These are phyloP conservation scores for Rubia peregrina DNA, from an alignment of 305 asterid genomes.

Conservation along the genomic window DNA sequence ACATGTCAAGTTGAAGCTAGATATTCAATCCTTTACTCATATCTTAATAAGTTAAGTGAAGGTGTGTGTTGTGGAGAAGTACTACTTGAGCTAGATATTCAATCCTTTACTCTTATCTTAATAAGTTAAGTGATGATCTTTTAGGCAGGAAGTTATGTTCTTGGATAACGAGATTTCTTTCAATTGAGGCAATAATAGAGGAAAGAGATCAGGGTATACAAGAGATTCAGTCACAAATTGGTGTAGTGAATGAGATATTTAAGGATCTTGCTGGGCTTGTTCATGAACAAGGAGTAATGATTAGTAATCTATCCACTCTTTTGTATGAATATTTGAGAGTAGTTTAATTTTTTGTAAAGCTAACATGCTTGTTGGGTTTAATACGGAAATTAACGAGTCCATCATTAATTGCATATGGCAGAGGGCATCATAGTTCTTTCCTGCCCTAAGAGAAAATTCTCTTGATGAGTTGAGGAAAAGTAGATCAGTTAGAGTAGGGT, in stretches of 20 bases:
- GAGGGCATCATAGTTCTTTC: conserved; percentile 76
- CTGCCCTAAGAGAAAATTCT: conserved; percentile 44
- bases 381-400: conserved; percentile 58
- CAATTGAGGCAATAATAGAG: conserved; percentile 80
- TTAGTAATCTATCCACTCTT: conserved; percentile 39
- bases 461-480: conserved; percentile 44
- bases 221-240: conserved; percentile 86
- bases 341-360: neutral
- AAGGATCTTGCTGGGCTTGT: conserved; percentile 83
- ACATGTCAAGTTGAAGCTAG: neutral
- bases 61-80: conserved; percentile 30
- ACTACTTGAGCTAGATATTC: neutral
- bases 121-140: conserved; percentile 18
- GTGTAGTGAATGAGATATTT: conserved; percentile 92
- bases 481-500: conserved; percentile 82
- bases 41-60: too few species aligned
- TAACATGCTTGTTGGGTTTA: conserved; percentile 37
- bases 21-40: too few species aligned
- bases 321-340: conserved; percentile 11
- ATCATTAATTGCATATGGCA: conserved; percentile 68
- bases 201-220: conserved; percentile 96
- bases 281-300: conserved; percentile 87
- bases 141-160: conserved; percentile 74
- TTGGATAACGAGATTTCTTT: conserved; percentile 87
- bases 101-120: conserved; percentile 11